Conservation (phyloP, 306 rosid species). For the Herpetospermum pedunculosum region DNA sequence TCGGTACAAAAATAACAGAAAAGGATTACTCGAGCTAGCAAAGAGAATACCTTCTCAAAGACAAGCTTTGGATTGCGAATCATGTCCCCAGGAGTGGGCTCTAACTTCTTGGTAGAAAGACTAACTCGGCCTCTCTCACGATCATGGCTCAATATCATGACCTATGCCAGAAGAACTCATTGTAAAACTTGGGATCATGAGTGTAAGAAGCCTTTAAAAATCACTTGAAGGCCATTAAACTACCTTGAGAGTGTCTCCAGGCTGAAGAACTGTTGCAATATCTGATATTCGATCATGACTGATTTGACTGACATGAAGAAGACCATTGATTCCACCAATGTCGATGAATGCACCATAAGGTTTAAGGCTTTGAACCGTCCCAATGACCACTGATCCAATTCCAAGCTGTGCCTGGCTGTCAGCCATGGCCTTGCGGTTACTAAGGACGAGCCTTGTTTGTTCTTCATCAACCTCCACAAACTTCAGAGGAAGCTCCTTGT, state of each 20-base stretch:
- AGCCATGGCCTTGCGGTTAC: conserved; percentile 96
- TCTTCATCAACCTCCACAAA: conserved; percentile 97
- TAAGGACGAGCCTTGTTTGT: conserved; percentile 77
- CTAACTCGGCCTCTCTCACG: conserved; percentile 94
- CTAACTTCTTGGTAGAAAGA: conserved; percentile 93
- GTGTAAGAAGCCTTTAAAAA: not conserved
- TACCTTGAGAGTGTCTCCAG: conserved; percentile 93
- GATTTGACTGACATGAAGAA: conserved; percentile 98
- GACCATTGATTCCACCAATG: conserved; percentile 96
- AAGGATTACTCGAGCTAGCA: not conserved
- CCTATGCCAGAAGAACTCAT: conserved; percentile 25
- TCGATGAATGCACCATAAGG: conserved; percentile 96
- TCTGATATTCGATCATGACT: conserved; percentile 92
- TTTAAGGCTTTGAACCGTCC: conserved; percentile 82
- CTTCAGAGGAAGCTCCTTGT: conserved; percentile 76
- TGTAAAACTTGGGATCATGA: not conserved
- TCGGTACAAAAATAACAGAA: not conserved
- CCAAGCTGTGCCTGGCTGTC: conserved; percentile 94
- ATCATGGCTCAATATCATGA: conserved; percentile 95
- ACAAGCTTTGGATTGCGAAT: conserved; percentile 93
- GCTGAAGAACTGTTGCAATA: conserved; percentile 81
- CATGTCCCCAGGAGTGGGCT: conserved; percentile 99
- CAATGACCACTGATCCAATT: conserved; percentile 91
- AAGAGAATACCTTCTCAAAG: conserved; percentile 74
- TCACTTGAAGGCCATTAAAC: conserved; percentile 7